A percentile compares a stretch with the other conserved stretches of the same genome.
Conservation (phyloP, 805 yeast genomes). For the Scheffersomyces lignosus region DNA sequence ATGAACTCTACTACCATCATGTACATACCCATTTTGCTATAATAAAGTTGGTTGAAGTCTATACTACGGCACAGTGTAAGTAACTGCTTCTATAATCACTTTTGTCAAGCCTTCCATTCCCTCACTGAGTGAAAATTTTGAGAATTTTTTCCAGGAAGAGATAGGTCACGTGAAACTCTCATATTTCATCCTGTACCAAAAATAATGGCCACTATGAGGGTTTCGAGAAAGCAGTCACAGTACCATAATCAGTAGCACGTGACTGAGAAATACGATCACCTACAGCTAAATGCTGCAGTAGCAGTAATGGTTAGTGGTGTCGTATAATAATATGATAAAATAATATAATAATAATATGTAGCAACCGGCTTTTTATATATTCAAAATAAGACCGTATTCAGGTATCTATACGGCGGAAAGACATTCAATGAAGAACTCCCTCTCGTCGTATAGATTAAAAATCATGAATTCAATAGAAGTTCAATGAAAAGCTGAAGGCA, state of each 20-base stretch:
- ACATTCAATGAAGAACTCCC: conserved; percentile 14
- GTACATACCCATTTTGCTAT: conserved; percentile 16
- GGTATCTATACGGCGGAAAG: conserved; percentile 2
- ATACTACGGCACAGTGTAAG: background rate
- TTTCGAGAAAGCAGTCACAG: conserved; percentile 8
- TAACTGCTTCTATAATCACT: background rate
- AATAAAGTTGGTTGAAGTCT: conserved; percentile 10
- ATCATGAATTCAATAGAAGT: no score
- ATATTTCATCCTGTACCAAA: no score
- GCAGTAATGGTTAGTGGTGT: no score
- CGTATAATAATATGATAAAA: no score
- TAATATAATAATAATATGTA: no score
- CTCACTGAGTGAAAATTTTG: background rate
- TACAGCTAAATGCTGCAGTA: no score
- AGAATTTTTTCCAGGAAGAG: conserved; percentile 3
- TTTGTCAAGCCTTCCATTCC: conserved; percentile 1
- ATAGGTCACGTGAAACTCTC: no score
- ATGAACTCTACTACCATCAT: background rate
- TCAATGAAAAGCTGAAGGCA: no score
- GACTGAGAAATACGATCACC: no score
- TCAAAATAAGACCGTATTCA: background rate
- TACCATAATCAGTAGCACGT: no score
- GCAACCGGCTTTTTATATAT: no score
- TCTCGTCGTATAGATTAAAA: no score
- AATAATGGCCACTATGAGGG: background rate